Base-by-base conservation (phyloP, 306 rosid species). In the Rosa rugosa region DNA sequence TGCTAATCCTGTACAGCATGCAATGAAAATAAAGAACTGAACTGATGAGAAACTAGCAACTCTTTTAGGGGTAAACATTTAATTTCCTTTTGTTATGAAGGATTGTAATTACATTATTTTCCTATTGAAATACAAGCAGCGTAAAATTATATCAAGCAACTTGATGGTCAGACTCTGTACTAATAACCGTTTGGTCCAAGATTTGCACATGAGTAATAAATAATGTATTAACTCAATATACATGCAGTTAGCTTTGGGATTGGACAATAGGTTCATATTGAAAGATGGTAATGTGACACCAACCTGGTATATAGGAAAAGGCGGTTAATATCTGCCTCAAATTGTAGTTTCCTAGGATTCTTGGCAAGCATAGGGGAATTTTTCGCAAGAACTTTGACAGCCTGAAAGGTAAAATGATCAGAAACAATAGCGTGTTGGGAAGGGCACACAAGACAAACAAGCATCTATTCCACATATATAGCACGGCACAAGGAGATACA, bases 281-380 rank as follows among this genome's bases (percentile, higher is more conserved):
- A 50, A 75, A 25, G 57, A 76, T 62, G 31, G 51, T 41, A 53
- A 66, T 11, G 71, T 31, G 80, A 16, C 17, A 77, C 77, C 40
- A 67, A 92, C 98, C 98, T 87, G 62, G 95, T 86, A 86, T 75
- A 95, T 60, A 95, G 93, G 88, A 92, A 93, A 77, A 95, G 79
- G 34, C 97, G 94, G 71, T 91, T 91, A 71, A 93, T 82, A 87
- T 95, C 98, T 50, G 93, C 92, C 83, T 95, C 91, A 76, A 88
- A 87, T 80, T 93, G 97, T 57, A 89, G 74, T 56, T 85, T 88
- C 82, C 98, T 88, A 44, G 97, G 97, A 82, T 95, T 86, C 85
- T 73, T 91, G 41, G 87, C 49, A 73, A 93, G 84, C 75, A 69
- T 25, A 44, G 97, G 91, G 14, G 71, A 40, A 63, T 76, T 88